Evolutionary conservation across 306 rosid genomes (phyloP), one percentile per base, ranked within the genome.

Genomic region (Cicer yamashitae): DNA sequence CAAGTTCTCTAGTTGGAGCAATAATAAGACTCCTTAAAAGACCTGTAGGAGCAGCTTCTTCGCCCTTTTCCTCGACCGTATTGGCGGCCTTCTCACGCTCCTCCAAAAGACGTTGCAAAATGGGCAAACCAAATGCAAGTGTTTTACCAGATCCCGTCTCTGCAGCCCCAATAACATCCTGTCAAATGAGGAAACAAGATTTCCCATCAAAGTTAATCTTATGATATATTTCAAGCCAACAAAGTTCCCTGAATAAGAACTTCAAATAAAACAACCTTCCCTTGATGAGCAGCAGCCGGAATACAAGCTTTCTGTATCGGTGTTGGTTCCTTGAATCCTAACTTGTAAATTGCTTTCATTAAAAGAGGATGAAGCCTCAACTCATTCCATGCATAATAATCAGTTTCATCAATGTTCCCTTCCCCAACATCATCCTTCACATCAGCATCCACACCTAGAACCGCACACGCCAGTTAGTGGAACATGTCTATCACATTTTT

Each of bases 81-180:
- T 75, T 92, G 62, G 59, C 79, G 54, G 87, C 86, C 71, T 92
- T 94, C 66, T 92, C 99, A 43, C 70, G 83, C 87, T 94, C 99
- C 71, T 94, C 99, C 71, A 94, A 82, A 70, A 94, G 81, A 34
- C 96, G 97, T 81, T 94, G 99, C 79, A 94, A 86, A 84, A 94
- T 94, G 44, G 99, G 99, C 84, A 94, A 84, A 80, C 99, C 99
- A 90, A 94, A 94, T 11, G 99, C 96, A 69, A 94, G 88, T 20
- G 99, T 94, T 84, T 94, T 94, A 50, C 99, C 99, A 14, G 96
- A 94, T 71, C 99, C 97, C 20, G 99, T 94, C 89, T 90, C 96
- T 0, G 99, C 96, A 68, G 99, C 99, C 79, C 99, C 99, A 76
- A 92, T 70, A 85, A 94, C 90, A 75, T 94, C 99, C 99, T 94